phyloP scores from a whole-genome alignment of 2,329 filamentous ascomycete species.

The Furcasterigmium furcatum region DNA sequence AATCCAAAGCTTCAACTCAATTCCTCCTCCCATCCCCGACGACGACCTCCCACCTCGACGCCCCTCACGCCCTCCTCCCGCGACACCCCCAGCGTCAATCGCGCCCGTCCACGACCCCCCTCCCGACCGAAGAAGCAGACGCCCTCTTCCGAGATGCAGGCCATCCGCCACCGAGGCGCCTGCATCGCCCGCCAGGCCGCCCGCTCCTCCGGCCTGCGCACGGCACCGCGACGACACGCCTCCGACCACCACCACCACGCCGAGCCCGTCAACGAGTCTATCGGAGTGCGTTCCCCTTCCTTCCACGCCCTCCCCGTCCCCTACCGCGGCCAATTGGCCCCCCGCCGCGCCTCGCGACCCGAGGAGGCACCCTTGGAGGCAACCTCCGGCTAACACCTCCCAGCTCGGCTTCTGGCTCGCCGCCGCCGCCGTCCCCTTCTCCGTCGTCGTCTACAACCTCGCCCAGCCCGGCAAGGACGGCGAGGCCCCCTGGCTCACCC shows the following conservation, averaged over 20 bases:
- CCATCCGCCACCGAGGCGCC: constrained; percentile 29
- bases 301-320: neutral
- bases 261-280: constrained; percentile 47
- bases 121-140: neutral
- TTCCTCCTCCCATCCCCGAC: neutral
- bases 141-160: constrained; percentile 26
- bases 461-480: constrained; percentile 45
- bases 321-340: neutral
- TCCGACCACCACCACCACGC: constrained; percentile 44
- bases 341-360: too few relatives aligned
- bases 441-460: constrained; percentile 44
- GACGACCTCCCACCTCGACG: neutral
- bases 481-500: constrained; percentile 42
- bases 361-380: too few relatives aligned
- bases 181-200: constrained; percentile 31
- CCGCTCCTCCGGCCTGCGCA: constrained; percentile 24
- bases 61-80: too few relatives aligned
- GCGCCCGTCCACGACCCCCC: constrained; percentile 10
- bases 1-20: neutral
- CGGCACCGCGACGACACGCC: constrained; percentile 45
- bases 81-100: too few relatives aligned
- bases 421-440: constrained; percentile 39
- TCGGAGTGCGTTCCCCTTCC: constrained; percentile 48
- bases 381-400: constrained; percentile 1
- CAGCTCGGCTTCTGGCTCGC: constrained; percentile 47